Percentiles rank a stretch among this genome's conserved stretches.
Evolutionary conservation across 2,329 filamentous ascomycete genomes (phyloP).

Genomic region (Gnomoniopsis smithogilvyi): DNA sequence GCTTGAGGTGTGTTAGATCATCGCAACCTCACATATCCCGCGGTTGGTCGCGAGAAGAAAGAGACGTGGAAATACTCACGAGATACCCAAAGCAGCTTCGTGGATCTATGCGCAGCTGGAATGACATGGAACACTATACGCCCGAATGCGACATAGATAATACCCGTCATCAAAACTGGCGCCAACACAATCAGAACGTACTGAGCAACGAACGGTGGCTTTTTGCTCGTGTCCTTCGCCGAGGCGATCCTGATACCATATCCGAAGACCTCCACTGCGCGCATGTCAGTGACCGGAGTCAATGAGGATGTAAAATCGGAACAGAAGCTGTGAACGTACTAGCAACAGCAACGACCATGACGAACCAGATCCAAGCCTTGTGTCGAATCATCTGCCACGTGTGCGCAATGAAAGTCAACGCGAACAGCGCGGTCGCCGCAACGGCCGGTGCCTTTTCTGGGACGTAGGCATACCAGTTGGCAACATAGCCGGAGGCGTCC

Average conservation of each 20-base stretch:
- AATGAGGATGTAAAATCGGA: not conserved
- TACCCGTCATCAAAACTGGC: slow-evolving; percentile 36
- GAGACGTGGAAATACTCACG: slow-evolving; percentile 15
- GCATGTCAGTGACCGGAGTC: not conserved
- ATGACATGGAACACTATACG: slow-evolving; percentile 37
- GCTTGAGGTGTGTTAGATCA: slow-evolving; percentile 19
- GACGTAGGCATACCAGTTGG: slow-evolving; percentile 23
- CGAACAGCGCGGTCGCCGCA: slow-evolving; percentile 25
- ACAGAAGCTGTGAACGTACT: slow-evolving; percentile 19
- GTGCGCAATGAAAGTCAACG: slow-evolving; percentile 23
- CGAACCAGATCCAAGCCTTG: slow-evolving; percentile 28
- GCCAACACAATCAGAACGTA: slow-evolving; percentile 35
- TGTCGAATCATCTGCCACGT: slow-evolving; percentile 23
- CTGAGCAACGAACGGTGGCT: slow-evolving; percentile 31
- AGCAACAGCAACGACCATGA: slow-evolving; percentile 26
- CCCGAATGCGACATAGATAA: slow-evolving; percentile 36
- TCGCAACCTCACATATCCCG: slow-evolving; percentile 28
- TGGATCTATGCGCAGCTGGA: slow-evolving; percentile 28
- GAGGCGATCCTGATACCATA: slow-evolving; percentile 32
- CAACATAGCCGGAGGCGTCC: not conserved
- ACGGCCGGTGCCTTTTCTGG: slow-evolving; percentile 25
- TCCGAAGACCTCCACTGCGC: slow-evolving; percentile 34
- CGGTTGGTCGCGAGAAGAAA: slow-evolving; percentile 11
- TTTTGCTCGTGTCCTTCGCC: slow-evolving; percentile 22
- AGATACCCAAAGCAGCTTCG: slow-evolving; percentile 34